A percentile compares a stretch with the other conserved stretches of the same genome.
These are phyloP conservation scores for Otatea glauca DNA, from an alignment of 176 grass and related monocot genomes.

Conservation along the genomic window DNA sequence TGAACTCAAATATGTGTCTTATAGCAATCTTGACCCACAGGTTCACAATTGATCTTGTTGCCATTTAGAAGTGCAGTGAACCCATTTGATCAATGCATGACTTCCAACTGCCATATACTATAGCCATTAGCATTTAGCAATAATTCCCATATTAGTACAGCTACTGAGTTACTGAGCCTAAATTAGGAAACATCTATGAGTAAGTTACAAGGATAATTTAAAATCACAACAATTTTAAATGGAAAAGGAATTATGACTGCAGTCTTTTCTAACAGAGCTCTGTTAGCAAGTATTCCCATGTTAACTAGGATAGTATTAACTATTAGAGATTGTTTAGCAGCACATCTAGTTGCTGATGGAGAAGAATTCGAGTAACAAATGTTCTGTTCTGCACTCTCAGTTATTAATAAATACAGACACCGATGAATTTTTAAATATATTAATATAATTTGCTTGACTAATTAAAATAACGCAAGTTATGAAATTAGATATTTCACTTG, in stretches of 20 bases:
- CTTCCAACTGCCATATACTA: neutral
- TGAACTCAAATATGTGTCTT: constrained; percentile 1
- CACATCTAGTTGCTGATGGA: neutral
- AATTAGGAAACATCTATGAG: constrained; percentile 19
- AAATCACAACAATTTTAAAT: constrained; percentile 33
- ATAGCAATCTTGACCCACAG: neutral
- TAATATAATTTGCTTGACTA: neutral
- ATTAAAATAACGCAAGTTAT: neutral
- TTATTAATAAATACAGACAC: constrained; percentile 21
- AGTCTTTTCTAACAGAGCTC: neutral
- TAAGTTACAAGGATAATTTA: neutral
- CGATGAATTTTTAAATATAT: constrained; percentile 22
- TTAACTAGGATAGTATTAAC: neutral
- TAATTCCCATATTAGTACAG: neutral
- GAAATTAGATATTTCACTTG: neutral
- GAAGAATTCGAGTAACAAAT: constrained; percentile 17
- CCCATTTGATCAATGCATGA: neutral
- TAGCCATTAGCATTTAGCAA: neutral
- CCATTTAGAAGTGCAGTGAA: neutral
- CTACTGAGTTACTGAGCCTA: neutral
- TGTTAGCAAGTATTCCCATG: neutral
- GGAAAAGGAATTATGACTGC: constrained; percentile 1
- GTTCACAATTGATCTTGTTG: neutral
- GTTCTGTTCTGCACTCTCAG: constrained; percentile 9
- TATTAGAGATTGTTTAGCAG: constrained; percentile 1